Percentiles rank a stretch among this genome's conserved stretches.
These are phyloP conservation scores for Neurospora intermedia DNA, from an alignment of 495 filamentous ascomycete genomes.

Conservation along the genomic window DNA sequence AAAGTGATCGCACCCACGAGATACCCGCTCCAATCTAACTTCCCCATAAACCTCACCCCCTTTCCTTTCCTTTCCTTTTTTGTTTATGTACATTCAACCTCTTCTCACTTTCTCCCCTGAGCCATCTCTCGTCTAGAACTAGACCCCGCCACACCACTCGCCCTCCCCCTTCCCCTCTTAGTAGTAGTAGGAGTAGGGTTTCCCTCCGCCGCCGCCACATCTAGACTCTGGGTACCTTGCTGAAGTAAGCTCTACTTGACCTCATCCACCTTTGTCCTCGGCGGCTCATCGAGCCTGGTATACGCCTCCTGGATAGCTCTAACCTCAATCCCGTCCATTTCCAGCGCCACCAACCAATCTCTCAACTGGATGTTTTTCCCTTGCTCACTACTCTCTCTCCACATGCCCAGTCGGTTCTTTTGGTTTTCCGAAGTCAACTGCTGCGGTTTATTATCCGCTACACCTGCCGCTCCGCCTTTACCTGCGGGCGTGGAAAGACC, in stretches of 20 bases:
- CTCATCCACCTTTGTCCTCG: background rate
- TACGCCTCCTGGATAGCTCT: slow-evolving; percentile 46
- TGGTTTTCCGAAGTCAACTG: slow-evolving; percentile 24
- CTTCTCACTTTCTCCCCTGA: background rate
- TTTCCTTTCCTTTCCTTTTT: background rate
- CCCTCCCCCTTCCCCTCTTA: background rate
- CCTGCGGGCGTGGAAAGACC: slow-evolving; percentile 16
- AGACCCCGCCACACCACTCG: background rate
- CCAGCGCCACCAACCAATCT: slow-evolving; percentile 55
- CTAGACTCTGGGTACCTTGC: background rate
- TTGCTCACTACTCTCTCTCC: slow-evolving; percentile 50
- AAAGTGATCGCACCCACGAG: background rate
- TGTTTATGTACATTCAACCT: background rate
- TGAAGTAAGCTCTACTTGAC: background rate
- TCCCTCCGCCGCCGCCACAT: background rate
- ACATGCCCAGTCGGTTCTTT: slow-evolving; percentile 42
- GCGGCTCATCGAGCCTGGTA: slow-evolving; percentile 36
- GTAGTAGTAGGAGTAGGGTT: background rate
- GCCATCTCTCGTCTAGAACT: background rate
- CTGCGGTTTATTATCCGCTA: slow-evolving; percentile 14
- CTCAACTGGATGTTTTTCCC: slow-evolving; percentile 58
- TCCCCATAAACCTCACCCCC: background rate
- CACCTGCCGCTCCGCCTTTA: background rate
- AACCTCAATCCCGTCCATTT: slow-evolving; percentile 46
- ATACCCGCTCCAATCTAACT: background rate